These are phyloP conservation scores for Asterella californica DNA, from an alignment of 225 moss, liverwort and hornwort species.

Conservation along the genomic window DNA sequence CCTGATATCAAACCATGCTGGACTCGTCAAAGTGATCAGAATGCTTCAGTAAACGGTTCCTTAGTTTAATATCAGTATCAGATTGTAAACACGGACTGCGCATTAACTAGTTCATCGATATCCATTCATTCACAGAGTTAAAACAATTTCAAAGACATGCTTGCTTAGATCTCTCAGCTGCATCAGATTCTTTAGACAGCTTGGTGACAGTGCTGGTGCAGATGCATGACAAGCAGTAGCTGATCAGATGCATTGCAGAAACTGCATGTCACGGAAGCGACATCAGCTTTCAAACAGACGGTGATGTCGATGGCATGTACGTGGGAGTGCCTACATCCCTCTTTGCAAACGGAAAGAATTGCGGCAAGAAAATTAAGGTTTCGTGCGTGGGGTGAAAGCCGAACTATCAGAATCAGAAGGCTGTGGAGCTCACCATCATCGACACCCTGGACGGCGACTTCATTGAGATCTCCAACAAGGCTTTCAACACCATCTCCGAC, in stretches of 20 bases:
- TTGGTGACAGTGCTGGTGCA: too few relatives aligned
- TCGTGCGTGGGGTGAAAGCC: background rate
- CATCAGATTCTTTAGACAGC: background rate
- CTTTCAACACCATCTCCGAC: constrained; percentile 3
- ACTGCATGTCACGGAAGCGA: background rate
- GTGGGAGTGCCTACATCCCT: background rate
- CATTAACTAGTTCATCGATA: too few relatives aligned
- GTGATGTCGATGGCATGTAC: background rate
- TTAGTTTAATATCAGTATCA: background rate
- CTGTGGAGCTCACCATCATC: background rate
- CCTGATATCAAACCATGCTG: background rate
- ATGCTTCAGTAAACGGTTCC: too few relatives aligned
- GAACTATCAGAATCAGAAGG: background rate
- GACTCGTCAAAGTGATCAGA: background rate
- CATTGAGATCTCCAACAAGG: constrained; percentile 5
- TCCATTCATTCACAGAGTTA: too few relatives aligned
- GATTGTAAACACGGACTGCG: background rate
- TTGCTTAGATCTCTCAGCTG: background rate
- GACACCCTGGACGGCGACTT: constrained; percentile 11
- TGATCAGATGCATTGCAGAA: background rate
- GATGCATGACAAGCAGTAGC: too few relatives aligned
- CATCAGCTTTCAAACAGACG: constrained; percentile 5
- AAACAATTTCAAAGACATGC: background rate
- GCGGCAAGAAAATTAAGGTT: background rate
- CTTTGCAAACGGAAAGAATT: background rate